Base-by-base conservation (phyloP, 495 filamentous ascomycete species). In the Daldinia grandis region DNA sequence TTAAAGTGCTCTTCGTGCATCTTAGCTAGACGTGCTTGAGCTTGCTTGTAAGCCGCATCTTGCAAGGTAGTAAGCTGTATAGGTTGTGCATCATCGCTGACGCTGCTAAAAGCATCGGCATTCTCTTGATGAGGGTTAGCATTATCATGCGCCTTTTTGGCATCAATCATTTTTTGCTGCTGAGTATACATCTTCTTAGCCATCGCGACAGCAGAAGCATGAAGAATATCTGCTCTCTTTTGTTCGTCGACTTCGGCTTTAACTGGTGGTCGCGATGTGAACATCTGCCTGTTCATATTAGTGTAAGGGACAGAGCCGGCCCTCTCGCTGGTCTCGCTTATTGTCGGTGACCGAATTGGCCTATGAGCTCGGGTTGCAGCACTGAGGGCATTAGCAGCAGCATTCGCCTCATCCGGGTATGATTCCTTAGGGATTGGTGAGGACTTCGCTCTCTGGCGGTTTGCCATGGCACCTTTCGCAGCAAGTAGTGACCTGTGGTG, bases 151-250 rank as follows among this genome's bases (percentile, higher is more conserved):
- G 71, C 66, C 49, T 76, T 70, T 64, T 83, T 75, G 51, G 82
- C 79, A 35, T 88, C 83, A 30, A 85, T 83, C 40, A 85, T 79
- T 40, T 83, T 86, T 78, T 86, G 88, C 74, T 91, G 87, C 54
- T 87, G 76, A 14, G 79, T 86, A 78, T 93, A 96, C 90, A 97
- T 93, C 64, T 90, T 85, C 77, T 88, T 92, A 25, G 94, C 93
- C 93, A 97, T 97, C 4, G 90, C 91, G 1, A 97, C 79, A 4
- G 94, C 91, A 17, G 93, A 93, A 19, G 93, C 93, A 64, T 88
- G 91, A 0, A 97, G 79, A 5, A 89, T 88, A 74, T 92, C 90
- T 35, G 87, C 83, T 58, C 85, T 87, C 47, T 87, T 89, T 76
- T 89, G 83, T 68, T 96, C 94, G 37, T 96, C 90, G 0, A 88